phyloP scores from a whole-genome alignment of 1,284 basidiomycete genomes.

The Ganoderma multipileum region DNA sequence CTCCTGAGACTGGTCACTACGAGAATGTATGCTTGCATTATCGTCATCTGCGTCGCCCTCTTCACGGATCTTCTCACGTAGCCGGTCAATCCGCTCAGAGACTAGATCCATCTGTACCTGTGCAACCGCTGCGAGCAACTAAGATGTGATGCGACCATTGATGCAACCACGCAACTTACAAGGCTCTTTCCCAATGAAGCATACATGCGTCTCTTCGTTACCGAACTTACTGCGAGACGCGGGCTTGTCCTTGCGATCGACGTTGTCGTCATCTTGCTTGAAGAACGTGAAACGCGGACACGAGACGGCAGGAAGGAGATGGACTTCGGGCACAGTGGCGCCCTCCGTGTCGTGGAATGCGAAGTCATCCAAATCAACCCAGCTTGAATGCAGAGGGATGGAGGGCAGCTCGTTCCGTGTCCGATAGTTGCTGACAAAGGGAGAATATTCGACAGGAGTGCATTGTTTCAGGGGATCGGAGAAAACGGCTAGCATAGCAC shows the following conservation, averaged over 20 bases:
- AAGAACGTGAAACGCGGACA: slow-evolving; percentile 90
- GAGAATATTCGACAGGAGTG: slow-evolving; percentile 54
- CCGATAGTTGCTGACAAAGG: slow-evolving; percentile 57
- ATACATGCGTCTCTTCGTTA: slow-evolving; percentile 85
- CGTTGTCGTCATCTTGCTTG: slow-evolving; percentile 53
- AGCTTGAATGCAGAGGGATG: slow-evolving; percentile 54
- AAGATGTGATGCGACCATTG: background rate
- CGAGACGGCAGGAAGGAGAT: slow-evolving; percentile 74
- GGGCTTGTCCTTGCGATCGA: slow-evolving; percentile 46
- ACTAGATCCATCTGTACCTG: slow-evolving; percentile 77
- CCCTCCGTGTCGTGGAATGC: slow-evolving; percentile 77
- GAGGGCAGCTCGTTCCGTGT: slow-evolving; percentile 50
- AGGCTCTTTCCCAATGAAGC: slow-evolving; percentile 78
- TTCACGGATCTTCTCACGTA: slow-evolving; percentile 43
- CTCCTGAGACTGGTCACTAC: background rate
- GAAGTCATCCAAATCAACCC: slow-evolving; percentile 88
- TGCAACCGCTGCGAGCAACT: slow-evolving; percentile 56
- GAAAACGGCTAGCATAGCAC: slow-evolving; percentile 83
- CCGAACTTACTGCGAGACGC: slow-evolving; percentile 83
- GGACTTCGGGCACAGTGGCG: slow-evolving; percentile 65
- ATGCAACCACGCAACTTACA: slow-evolving; percentile 54
- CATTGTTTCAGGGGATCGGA: slow-evolving; percentile 69
- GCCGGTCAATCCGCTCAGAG: slow-evolving; percentile 57
- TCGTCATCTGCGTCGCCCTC: slow-evolving; percentile 1
- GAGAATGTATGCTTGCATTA: background rate